These are phyloP conservation scores for Thinopyrum obtusiflorum DNA, from an alignment of 202 grass and related monocot genomes.

Conservation along the genomic window DNA sequence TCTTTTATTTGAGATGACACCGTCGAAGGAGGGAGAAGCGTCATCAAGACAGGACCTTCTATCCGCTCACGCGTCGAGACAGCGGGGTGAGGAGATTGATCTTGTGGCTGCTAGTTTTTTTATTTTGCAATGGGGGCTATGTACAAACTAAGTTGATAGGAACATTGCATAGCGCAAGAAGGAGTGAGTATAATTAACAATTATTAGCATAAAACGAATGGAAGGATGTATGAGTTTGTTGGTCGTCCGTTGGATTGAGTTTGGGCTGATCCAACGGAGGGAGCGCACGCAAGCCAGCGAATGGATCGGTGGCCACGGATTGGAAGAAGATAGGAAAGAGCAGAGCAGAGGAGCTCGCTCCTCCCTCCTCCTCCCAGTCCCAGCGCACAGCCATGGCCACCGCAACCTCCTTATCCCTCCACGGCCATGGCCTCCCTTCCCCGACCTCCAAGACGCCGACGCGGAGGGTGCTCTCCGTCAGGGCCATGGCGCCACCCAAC, in stretches of 20 bases:
- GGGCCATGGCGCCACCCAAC: not conserved
- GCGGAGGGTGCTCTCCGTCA: not conserved
- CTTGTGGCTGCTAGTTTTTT: too few species aligned
- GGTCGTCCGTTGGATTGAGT: not conserved
- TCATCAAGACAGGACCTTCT: too few species aligned
- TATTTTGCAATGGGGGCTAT: too few species aligned
- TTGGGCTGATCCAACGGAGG: not conserved
- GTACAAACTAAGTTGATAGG: too few species aligned
- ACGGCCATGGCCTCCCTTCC: not conserved
- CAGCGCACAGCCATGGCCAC: not conserved
- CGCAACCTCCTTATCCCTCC: not conserved
- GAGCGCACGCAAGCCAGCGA: not conserved
- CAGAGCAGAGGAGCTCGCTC: not conserved
- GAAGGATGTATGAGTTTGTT: too few species aligned
- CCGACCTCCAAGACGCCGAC: not conserved
- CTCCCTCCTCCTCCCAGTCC: not conserved
- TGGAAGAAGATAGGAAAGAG: not conserved
- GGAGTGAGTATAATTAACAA: too few species aligned
- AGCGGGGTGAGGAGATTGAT: too few species aligned
- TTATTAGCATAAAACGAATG: too few species aligned
- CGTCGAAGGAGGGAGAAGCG: too few species aligned
- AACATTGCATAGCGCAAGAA: too few species aligned
- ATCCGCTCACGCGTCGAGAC: too few species aligned
- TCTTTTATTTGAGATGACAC: too few species aligned
- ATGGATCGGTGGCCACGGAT: not conserved